Conservation (phyloP, 768 basidiomycete species). For the Austroboletus festivus region DNA sequence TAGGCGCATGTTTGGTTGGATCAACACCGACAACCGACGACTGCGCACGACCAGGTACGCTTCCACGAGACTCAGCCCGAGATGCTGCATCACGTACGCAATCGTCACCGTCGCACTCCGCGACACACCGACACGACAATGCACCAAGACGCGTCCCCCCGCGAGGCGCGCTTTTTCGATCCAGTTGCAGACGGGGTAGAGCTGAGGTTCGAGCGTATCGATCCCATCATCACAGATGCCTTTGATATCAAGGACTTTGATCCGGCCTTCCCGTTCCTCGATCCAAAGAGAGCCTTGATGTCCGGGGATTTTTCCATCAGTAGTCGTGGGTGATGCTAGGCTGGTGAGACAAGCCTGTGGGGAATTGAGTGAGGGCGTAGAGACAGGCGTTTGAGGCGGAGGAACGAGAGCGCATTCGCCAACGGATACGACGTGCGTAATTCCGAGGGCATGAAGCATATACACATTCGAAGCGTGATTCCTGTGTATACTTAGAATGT, state of each 20-base stretch:
- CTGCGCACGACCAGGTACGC: slow-evolving; percentile 93
- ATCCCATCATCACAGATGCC: slow-evolving; percentile 96
- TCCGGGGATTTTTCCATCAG: slow-evolving; percentile 44
- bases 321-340: slow-evolving; percentile 27
- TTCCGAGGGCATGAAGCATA: slow-evolving; percentile 93
- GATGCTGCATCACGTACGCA: slow-evolving; percentile 96
- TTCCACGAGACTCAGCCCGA: slow-evolving; percentile 80
- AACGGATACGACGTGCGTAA: slow-evolving; percentile 95
- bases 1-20: slow-evolving; percentile 95
- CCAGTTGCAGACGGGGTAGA: slow-evolving; percentile 88
- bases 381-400: slow-evolving; percentile 47
- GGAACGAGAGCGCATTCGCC: slow-evolving; percentile 92
- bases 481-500: slow-evolving; percentile 37
- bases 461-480: slow-evolving; percentile 93
- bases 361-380: background rate
- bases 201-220: slow-evolving; percentile 86
- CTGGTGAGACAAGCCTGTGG: background rate
- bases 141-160: slow-evolving; percentile 90
- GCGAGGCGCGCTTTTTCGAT: slow-evolving; percentile 80
- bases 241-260: slow-evolving; percentile 89
- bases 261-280: slow-evolving; percentile 84
- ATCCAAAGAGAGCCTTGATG: slow-evolving; percentile 78
- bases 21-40: slow-evolving; percentile 82
- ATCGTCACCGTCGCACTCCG: slow-evolving; percentile 94
- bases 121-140: slow-evolving; percentile 99